Evolutionary conservation across 768 basidiomycete species (phyloP).

Genomic region (Auriscalpium vulgare): DNA sequence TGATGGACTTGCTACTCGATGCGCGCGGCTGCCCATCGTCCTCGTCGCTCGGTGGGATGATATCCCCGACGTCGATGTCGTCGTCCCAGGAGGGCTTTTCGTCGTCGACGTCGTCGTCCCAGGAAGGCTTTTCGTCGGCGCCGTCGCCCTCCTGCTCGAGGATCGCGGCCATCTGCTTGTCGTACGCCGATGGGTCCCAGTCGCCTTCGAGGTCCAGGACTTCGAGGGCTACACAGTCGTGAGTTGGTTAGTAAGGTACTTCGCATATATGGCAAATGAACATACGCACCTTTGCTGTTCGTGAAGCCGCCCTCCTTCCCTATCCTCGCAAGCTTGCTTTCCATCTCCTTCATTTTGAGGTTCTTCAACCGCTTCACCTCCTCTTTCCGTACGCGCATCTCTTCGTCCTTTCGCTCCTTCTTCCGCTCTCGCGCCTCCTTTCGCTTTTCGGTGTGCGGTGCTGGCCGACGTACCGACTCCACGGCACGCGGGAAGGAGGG

Average conservation of each 20-base stretch:
- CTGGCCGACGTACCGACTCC: conserved; percentile 51
- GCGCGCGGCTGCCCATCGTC: conserved; percentile 18
- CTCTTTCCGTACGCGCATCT: conserved; percentile 63
- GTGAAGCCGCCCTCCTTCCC: conserved; percentile 58
- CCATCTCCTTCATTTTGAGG: conserved; percentile 80
- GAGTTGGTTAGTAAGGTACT: conserved; percentile 3
- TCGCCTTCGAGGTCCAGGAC: conserved; percentile 85
- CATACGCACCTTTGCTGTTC: conserved; percentile 20
- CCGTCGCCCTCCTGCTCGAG: conserved; percentile 49
- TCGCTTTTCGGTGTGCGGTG: conserved; percentile 51
- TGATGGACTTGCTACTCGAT: not conserved
- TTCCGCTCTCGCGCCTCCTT: conserved; percentile 79
- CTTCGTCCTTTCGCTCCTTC: conserved; percentile 74
- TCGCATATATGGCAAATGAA: not conserved
- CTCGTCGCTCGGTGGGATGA: conserved; percentile 27
- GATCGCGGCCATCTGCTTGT: conserved; percentile 70
- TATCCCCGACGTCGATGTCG: conserved; percentile 76
- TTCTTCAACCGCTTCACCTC: conserved; percentile 75
- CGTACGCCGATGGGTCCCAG: conserved; percentile 85
- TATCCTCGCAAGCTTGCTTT: conserved; percentile 65
- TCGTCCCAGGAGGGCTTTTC: conserved; percentile 90
- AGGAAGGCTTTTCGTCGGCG: conserved; percentile 65
- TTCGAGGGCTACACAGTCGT: conserved; percentile 39
- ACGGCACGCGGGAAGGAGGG: conserved; percentile 71
- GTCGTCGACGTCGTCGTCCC: conserved; percentile 83